A percentile compares a stretch with the other conserved stretches of the same genome.
Evolutionary conservation across 2,329 filamentous ascomycete genomes (phyloP).

Genomic region (Endoconidiophora polonica): DNA sequence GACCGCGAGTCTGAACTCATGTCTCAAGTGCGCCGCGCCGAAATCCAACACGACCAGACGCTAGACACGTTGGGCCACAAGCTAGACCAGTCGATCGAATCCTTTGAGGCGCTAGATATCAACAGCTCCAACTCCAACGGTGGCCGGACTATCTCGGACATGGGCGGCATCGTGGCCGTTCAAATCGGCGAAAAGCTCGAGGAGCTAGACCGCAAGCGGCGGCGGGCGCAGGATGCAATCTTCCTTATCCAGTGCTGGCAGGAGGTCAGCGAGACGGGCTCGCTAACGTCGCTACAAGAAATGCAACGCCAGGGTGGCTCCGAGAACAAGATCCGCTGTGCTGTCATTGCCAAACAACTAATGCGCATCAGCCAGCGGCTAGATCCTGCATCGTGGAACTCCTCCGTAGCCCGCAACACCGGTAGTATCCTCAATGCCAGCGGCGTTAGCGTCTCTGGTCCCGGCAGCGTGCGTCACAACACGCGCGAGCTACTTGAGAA

Average conservation of each 20-base stretch:
- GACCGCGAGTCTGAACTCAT: constrained; percentile 80
- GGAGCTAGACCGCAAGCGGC: constrained; percentile 81
- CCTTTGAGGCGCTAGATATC: constrained; percentile 78
- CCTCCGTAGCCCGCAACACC: constrained; percentile 43
- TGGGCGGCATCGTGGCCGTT: constrained; percentile 55
- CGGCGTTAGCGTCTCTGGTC: constrained; percentile 20
- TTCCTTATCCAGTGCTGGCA: constrained; percentile 96
- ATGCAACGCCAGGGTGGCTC: constrained; percentile 69
- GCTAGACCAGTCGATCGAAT: constrained; percentile 78
- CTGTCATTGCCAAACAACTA: constrained; percentile 82
- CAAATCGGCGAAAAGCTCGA: constrained; percentile 89
- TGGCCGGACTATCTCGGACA: constrained; percentile 2
- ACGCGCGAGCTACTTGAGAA: constrained; percentile 88
- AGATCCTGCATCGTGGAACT: constrained; percentile 58
- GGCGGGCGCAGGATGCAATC: constrained; percentile 78
- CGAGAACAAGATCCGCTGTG: constrained; percentile 86
- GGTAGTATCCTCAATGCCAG: constrained; percentile 29
- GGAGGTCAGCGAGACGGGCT: constrained; percentile 79
- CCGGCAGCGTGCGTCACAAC: constrained; percentile 33
- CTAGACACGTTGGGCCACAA: constrained; percentile 75
- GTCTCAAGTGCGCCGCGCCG: constrained; percentile 76
- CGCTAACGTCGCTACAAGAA: constrained; percentile 74
- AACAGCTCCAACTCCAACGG: constrained; percentile 36
- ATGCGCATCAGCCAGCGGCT: constrained; percentile 87
- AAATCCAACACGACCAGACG: constrained; percentile 82